Evolutionary conservation across 345 rosid genomes (phyloP), one percentile per base, ranked within the genome.

Genomic region (Citrus maxima): DNA sequence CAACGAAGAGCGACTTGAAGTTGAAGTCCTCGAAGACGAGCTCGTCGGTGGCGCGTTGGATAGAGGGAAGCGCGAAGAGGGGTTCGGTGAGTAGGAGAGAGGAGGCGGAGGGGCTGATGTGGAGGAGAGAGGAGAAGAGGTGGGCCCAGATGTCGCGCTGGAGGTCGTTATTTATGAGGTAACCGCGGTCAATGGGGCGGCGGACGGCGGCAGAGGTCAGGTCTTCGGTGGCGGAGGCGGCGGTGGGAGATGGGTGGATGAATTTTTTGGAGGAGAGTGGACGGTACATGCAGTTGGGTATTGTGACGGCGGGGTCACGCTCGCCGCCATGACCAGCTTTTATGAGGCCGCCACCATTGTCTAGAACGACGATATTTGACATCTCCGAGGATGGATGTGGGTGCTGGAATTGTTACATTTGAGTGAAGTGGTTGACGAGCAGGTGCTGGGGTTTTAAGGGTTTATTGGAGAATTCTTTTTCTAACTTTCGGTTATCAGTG

Each of bases 121-220:
- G 93, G 86, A 93, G 95, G 80, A 86, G 88, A 32, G 88, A 84
- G 10, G 84, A 59, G 88, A 95, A 91, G 75, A 92, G 89, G 85
- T 93, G 91, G 78, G 87, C 84, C 98, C 97, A 95, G 55, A 95
- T 93, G 72, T 95, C 98, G 8, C 99, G 95, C 74, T 95, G 92
- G 62, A 93, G 85, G 32, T 93, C 98, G 2, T 91, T 85, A 88
- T 95, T 95, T 49, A 91, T 92, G 56, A 95, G 88, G 90, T 93
- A 91, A 19, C 99, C 99, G 6, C 98, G 95, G 88, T 95, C 99
- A 73, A 93, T 87, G 34, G 99, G 99, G 49, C 98, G 95, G 80
- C 98, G 99, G 55, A 95, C 82, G 65, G 95, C 86, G 72, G 99
- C 98, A 80, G 98, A 93, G 73, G 98, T 95, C 8, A 95, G 89